These are phyloP conservation scores for Gracilaria gracilis DNA, from an alignment of 23 red algal genomes.

Conservation along the genomic window DNA sequence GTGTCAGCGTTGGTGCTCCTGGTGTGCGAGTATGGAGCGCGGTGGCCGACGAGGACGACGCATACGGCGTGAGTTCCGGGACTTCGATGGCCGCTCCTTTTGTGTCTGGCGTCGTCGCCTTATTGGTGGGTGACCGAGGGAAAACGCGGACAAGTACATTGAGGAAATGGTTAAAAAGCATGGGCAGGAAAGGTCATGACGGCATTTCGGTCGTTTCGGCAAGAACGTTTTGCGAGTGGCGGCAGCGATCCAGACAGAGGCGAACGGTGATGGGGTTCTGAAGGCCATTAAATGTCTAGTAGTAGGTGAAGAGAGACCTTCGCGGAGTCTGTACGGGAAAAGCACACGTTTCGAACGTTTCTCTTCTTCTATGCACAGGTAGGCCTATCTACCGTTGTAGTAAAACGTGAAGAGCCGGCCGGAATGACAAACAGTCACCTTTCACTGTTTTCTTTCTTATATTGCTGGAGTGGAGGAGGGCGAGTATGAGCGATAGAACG, in stretches of 20 bases:
- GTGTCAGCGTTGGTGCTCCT: constrained; percentile 70
- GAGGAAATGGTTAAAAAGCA: constrained; percentile 8
- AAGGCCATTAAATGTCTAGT: no score
- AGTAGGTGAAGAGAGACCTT: no score
- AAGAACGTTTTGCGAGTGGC: constrained; percentile 16
- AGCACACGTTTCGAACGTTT: no score
- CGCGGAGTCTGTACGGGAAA: no score
- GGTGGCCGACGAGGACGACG: constrained; percentile 30
- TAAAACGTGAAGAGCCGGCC: no score
- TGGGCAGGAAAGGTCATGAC: background rate
- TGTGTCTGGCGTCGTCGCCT: constrained; percentile 50
- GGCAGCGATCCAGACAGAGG: background rate
- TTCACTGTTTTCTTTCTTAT: no score
- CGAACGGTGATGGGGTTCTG: background rate
- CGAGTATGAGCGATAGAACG: no score
- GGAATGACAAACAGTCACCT: no score
- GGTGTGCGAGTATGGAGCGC: constrained; percentile 44
- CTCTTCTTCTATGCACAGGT: no score
- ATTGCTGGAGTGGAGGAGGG: no score
- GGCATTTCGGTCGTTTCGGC: constrained; percentile 15
- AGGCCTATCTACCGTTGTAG: no score
- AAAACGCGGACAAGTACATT: constrained; percentile 1
- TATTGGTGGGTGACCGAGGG: constrained; percentile 47
- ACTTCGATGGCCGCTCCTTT: constrained; percentile 71
- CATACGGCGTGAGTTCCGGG: constrained; percentile 31